phyloP scores from a whole-genome alignment of 768 basidiomycete genomes.

The Kwoniella dejecticola region DNA sequence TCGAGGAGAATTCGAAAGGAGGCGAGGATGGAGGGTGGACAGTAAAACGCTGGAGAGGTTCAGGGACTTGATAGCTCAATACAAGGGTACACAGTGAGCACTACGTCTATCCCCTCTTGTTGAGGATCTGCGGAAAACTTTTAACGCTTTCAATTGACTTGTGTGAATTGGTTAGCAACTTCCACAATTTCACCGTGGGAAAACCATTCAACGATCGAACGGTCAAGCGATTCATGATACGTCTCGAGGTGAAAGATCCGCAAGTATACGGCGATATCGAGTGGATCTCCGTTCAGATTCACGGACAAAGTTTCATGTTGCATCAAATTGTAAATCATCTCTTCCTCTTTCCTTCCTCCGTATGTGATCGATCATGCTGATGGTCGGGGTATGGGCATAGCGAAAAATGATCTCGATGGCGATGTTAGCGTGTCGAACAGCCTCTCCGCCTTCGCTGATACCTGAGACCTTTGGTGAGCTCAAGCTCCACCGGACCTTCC shows the following conservation, averaged over 20 bases:
- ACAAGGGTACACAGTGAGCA: slow-evolving; percentile 72
- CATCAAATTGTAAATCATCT: slow-evolving; percentile 74
- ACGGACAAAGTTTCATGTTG: slow-evolving; percentile 98
- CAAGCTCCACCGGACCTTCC: too few relatives aligned
- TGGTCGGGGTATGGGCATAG: slow-evolving; percentile 63
- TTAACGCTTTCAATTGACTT: background rate
- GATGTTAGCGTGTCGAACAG: slow-evolving; percentile 75
- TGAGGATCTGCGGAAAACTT: background rate
- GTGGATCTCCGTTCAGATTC: slow-evolving; percentile 89
- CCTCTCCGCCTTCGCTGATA: slow-evolving; percentile 72
- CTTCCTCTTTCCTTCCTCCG: too few relatives aligned
- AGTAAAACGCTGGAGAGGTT: slow-evolving; percentile 63
- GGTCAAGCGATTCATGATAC: slow-evolving; percentile 83
- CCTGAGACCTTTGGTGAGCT: slow-evolving; percentile 66
- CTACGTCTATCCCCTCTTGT: background rate
- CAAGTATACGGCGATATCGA: slow-evolving; percentile 86
- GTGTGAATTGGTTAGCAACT: slow-evolving; percentile 62
- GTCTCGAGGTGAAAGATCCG: slow-evolving; percentile 83
- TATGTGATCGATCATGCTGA: background rate
- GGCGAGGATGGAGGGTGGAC: slow-evolving; percentile 66
- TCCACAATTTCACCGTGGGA: slow-evolving; percentile 94
- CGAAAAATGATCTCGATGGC: slow-evolving; percentile 94
- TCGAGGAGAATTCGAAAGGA: slow-evolving; percentile 46
- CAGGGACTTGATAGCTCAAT: slow-evolving; percentile 65
- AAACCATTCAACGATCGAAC: slow-evolving; percentile 80